Percentiles rank a stretch among this genome's conserved stretches.
phyloP scores from a whole-genome alignment of 2,329 filamentous ascomycete species.

The Dryadomyces sulphureus region DNA sequence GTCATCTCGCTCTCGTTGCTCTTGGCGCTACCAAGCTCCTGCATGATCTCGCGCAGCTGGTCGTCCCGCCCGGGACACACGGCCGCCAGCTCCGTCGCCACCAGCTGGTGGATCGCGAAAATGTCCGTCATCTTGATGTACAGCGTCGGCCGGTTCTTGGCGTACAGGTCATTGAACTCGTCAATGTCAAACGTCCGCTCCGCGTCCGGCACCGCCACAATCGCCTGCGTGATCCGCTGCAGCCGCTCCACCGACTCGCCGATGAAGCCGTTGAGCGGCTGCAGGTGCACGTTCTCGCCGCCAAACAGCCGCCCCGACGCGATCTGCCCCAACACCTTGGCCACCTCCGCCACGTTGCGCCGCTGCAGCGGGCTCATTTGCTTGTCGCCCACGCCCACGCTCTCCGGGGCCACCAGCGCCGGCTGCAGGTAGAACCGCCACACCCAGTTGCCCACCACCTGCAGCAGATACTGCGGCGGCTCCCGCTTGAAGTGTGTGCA shows the following conservation, averaged over 20 bases:
- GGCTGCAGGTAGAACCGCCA: conserved; percentile 92
- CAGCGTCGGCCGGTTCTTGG: conserved; percentile 90
- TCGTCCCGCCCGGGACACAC: conserved; percentile 77
- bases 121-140: conserved; percentile 99
- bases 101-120: conserved; percentile 84
- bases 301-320: conserved; percentile 82
- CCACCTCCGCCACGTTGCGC: conserved; percentile 77
- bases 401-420: conserved; percentile 76
- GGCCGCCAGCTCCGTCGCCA: conserved; percentile 61
- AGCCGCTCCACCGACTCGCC: conserved; percentile 71
- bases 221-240: conserved; percentile 55
- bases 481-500: conserved; percentile 67
- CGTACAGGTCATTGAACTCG: conserved; percentile 95
- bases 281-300: conserved; percentile 86
- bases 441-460: conserved; percentile 78
- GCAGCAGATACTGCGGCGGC: conserved; percentile 60
- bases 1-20: conserved; percentile 90
- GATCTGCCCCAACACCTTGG: conserved; percentile 82
- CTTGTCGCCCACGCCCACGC: conserved; percentile 83
- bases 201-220: conserved; percentile 74
- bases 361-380: conserved; percentile 83
- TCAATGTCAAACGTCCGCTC: conserved; percentile 95
- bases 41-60: conserved; percentile 76
- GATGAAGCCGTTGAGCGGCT: conserved; percentile 86
- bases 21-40: conserved; percentile 90